Percentiles rank a stretch among this genome's conserved stretches.
Evolutionary conservation across 2,329 filamentous ascomycete species (phyloP).

Genomic region (Botryotinia convoluta): DNA sequence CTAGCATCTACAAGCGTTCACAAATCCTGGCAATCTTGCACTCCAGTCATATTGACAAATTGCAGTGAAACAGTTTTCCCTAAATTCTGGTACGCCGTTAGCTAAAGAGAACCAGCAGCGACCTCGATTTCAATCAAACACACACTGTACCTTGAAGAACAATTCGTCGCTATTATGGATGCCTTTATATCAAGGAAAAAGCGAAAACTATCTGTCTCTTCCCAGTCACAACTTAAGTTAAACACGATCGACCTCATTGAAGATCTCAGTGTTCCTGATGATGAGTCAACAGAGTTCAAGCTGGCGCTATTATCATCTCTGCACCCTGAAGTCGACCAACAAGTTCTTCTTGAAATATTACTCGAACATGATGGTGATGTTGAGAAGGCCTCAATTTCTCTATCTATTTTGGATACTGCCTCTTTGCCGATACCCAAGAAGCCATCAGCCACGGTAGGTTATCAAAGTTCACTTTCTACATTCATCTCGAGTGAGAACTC

Average conservation of each 20-base stretch:
- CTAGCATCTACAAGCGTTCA: not conserved
- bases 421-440: slow-evolving; percentile 31
- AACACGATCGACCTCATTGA: slow-evolving; percentile 31
- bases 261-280: slow-evolving; percentile 36
- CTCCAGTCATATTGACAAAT: not conserved
- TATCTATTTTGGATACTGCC: slow-evolving; percentile 41
- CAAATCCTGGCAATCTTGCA: not conserved
- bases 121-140: not conserved
- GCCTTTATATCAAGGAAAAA: slow-evolving; percentile 55
- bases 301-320: slow-evolving; percentile 80
- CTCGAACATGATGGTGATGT: slow-evolving; percentile 77
- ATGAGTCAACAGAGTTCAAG: slow-evolving; percentile 87
- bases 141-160: not conserved
- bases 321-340: slow-evolving; percentile 61
- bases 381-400: slow-evolving; percentile 55
- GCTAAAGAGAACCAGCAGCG: not conserved
- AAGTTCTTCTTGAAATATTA: slow-evolving; percentile 73
- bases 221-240: not conserved
- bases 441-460: slow-evolving; percentile 41
- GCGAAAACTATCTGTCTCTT: slow-evolving; percentile 43
- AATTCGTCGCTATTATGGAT: slow-evolving; percentile 47
- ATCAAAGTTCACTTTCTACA: slow-evolving; percentile 62
- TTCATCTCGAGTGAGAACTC: slow-evolving; percentile 40
- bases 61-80: not conserved
- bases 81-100: not conserved